Conservation (phyloP, 495 filamentous ascomycete genomes). For the Talaromyces thailandensis region DNA sequence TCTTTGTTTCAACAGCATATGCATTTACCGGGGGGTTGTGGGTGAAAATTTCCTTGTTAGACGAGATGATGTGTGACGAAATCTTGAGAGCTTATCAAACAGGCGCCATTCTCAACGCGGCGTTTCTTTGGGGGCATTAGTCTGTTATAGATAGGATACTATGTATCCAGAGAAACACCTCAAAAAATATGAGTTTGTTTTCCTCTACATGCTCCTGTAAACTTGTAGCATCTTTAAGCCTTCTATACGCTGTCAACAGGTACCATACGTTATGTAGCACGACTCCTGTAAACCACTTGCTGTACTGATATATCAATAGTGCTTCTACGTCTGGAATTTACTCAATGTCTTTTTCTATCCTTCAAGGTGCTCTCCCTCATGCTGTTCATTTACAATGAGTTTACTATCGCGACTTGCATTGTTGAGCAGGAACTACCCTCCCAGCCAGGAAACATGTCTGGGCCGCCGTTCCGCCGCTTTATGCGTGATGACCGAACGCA, state of each 20-base stretch:
- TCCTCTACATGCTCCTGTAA: background rate
- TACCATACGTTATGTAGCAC: too few species aligned
- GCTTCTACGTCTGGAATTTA: background rate
- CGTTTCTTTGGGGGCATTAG: conserved; percentile 8
- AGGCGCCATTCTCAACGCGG: conserved; percentile 8
- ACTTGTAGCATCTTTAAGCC: background rate
- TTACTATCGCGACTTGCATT: too few species aligned
- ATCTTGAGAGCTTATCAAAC: conserved; percentile 4
- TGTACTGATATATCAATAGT: background rate
- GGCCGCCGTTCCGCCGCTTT: too few species aligned
- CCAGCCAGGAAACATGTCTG: too few species aligned
- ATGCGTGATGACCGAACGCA: too few species aligned
- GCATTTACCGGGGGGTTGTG: conserved; percentile 2
- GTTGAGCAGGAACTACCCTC: too few species aligned
- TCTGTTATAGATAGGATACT: background rate
- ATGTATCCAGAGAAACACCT: background rate
- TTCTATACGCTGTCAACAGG: background rate
- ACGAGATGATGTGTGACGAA: conserved; percentile 1
- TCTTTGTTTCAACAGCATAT: conserved; percentile 7
- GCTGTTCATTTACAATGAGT: too few species aligned
- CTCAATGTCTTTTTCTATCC: background rate
- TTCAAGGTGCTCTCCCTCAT: too few species aligned
- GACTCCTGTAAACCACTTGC: too few species aligned
- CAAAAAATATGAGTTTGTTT: background rate
- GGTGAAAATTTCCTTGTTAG: conserved; percentile 4